Percentiles rank a stretch among this genome's conserved stretches.
Conservation (phyloP, 345 rosid genomes). For the Linum usitatissimum region DNA sequence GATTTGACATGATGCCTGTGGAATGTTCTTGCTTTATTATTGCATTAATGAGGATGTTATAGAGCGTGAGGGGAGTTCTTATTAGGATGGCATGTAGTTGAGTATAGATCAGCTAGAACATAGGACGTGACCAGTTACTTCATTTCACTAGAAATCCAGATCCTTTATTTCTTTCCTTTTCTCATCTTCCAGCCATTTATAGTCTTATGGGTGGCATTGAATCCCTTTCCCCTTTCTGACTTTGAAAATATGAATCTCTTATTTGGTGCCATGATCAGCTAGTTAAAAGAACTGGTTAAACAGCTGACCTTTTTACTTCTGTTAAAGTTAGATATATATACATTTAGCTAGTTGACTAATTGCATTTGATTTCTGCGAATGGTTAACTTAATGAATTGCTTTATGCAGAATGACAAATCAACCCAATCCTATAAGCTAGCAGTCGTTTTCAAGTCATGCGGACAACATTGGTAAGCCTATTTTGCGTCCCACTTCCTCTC, state of each 20-base stretch:
- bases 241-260: too few species aligned
- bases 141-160: background rate
- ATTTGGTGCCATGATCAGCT: background rate
- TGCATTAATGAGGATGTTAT: background rate
- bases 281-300: background rate
- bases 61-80: background rate
- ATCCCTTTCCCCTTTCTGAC: background rate
- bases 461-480: background rate
- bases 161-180: background rate
- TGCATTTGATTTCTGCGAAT: background rate
- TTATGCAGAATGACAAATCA: background rate
- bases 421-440: background rate
- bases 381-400: background rate
- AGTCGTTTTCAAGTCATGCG: background rate
- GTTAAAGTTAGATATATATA: background rate
- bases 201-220: background rate
- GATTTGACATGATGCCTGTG: background rate
- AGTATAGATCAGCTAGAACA: background rate
- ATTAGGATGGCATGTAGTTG: background rate
- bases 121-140: background rate
- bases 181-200: background rate
- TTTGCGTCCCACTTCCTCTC: background rate
- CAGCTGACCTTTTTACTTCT: background rate
- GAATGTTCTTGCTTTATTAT: background rate
- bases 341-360: background rate